A percentile compares a stretch with the other conserved stretches of the same genome.
These are phyloP conservation scores for Trichothecium sympodiale DNA, from an alignment of 2,329 filamentous ascomycete species.

Conservation along the genomic window DNA sequence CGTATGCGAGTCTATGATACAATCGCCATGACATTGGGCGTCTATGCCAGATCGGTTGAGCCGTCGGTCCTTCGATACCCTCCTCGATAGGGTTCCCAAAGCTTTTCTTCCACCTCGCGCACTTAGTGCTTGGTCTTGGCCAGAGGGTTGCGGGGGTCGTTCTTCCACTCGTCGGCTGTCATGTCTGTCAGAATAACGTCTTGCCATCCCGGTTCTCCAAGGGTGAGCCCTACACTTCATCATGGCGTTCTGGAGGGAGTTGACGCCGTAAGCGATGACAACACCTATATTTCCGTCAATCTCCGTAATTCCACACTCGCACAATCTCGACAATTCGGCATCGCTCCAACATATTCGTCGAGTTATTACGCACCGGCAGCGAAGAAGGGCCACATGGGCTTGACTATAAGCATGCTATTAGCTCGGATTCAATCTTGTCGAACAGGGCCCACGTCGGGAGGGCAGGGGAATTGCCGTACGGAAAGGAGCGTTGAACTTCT, in stretches of 20 bases:
- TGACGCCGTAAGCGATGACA: slow-evolving; percentile 85
- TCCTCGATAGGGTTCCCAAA: background rate
- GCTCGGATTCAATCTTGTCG: slow-evolving; percentile 2
- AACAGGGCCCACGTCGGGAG: slow-evolving; percentile 3
- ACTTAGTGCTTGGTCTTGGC: slow-evolving; percentile 38
- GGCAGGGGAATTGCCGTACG: slow-evolving; percentile 49
- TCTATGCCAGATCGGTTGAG: background rate
- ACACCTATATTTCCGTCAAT: slow-evolving; percentile 44
- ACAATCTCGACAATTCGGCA: slow-evolving; percentile 4
- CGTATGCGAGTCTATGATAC: slow-evolving; percentile 29
- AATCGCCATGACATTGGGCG: slow-evolving; percentile 9
- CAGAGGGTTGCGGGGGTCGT: slow-evolving; percentile 83
- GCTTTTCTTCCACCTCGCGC: slow-evolving; percentile 6
- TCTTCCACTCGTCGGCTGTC: slow-evolving; percentile 87
- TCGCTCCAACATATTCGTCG: slow-evolving; percentile 1
- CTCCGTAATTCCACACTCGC: slow-evolving; percentile 2
- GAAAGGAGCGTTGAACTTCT: slow-evolving; percentile 73
- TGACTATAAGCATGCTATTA: slow-evolving; percentile 43
- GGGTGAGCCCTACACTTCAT: slow-evolving; percentile 52
- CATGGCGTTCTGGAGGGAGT: slow-evolving; percentile 68
- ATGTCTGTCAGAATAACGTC: slow-evolving; percentile 12
- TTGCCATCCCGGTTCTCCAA: background rate
- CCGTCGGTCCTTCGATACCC: background rate
- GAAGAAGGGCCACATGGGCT: slow-evolving; percentile 90
- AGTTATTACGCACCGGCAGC: slow-evolving; percentile 63